Evolutionary conservation across 2,329 filamentous ascomycete species (phyloP).

Genomic region (Colletotrichum sp.): DNA sequence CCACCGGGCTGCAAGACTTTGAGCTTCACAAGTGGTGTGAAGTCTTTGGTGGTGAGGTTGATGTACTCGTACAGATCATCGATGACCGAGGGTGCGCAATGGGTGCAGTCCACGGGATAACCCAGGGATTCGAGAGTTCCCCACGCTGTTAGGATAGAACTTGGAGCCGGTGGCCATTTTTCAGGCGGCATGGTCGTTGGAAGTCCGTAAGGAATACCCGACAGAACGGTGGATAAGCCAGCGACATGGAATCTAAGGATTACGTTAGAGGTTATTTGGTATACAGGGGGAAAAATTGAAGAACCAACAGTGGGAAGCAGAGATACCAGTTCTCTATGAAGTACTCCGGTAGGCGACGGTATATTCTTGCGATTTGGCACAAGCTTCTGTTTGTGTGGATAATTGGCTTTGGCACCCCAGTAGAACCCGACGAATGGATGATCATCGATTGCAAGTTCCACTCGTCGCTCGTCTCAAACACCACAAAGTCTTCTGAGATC

Average conservation of each 20-base stretch:
- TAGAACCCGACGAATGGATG: conserved; percentile 14
- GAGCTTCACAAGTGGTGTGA: background rate
- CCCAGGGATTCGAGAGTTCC: background rate
- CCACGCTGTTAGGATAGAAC: conserved; percentile 6
- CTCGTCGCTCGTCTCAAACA: background rate
- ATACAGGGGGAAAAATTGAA: fast-evolving
- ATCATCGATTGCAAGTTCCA: conserved; percentile 15
- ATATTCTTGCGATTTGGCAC: conserved; percentile 7
- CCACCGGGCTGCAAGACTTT: conserved; percentile 9
- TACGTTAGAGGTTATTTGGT: background rate
- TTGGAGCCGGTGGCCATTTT: conserved; percentile 12
- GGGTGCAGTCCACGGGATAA: background rate
- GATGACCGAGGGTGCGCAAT: conserved; percentile 8
- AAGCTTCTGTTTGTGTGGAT: conserved; percentile 9
- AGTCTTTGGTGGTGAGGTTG: conserved; percentile 1
- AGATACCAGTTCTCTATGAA: conserved; percentile 15
- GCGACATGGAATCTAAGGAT: background rate
- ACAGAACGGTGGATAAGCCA: background rate
- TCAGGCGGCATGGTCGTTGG: background rate
- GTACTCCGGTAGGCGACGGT: conserved; percentile 2
- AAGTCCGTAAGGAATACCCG: background rate
- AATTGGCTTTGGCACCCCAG: conserved; percentile 3
- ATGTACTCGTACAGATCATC: conserved; percentile 13
- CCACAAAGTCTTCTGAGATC: too few species aligned
- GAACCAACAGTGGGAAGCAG: background rate